Base-by-base conservation (phyloP, 768 basidiomycete genomes). In the Boletus bicolor region DNA sequence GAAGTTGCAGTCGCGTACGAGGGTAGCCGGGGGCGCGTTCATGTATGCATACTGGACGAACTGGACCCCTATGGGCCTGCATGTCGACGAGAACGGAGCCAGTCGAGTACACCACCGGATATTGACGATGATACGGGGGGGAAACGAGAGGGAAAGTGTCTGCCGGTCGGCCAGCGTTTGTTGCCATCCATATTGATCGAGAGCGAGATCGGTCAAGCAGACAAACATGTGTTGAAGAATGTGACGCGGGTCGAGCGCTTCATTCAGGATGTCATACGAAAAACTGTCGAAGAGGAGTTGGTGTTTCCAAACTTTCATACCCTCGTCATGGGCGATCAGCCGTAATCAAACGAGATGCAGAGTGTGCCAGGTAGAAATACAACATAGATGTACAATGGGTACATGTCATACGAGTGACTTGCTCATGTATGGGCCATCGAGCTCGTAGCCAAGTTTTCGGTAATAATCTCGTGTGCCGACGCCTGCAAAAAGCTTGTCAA, bases 391-490 rank as follows among this genome's bases (percentile, higher is more conserved):
- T 60, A 62, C 52, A 46, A 34, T 46, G 53, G 11, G 38, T 53
- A 51, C 44, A 69, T 45, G 53, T 62, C 70, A 83, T 65, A 78
- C 64, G 67, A 91, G 68, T 32, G 79, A 79, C 73, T 97, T 97
- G 78, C 89, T 92, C 96, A 99, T 99, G 72, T 98, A 99, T 19
- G 94, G 94, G 0, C 96, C 96, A 65, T 98, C 95, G 53, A 98
- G 76, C 72, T 89, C 86, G 72, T 98, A 98, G 7, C 95, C 95
- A 53, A 98, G 75, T 69, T 92, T 87, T 55, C 93, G 83, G 72
- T 98, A 99, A 72, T 99, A 99, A 70, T 96, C 94, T 65, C 97
- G 81, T 12, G 97, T 98, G 19, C 97, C 97, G 57, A 99, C 94
- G 58, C 93, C 91, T 89, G 60, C 15, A 59, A 38, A 55, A 10